These are phyloP conservation scores for Wilhelminamyces savonicus DNA, from an alignment of 805 yeast species.

Conservation along the genomic window DNA sequence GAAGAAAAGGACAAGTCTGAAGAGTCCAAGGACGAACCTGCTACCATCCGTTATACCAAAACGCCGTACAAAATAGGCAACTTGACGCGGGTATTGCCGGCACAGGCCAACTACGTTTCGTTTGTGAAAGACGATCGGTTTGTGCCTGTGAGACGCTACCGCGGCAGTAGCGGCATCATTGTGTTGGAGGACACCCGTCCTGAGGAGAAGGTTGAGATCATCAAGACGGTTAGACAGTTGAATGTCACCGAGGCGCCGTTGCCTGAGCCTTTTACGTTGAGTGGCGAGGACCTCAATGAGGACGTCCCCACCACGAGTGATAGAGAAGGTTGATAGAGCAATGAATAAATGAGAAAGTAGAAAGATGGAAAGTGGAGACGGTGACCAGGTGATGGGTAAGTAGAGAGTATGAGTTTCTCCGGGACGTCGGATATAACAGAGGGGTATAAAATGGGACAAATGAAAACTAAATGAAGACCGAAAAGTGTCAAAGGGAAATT, in stretches of 20 bases:
- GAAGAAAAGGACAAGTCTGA: slow-evolving; percentile 19
- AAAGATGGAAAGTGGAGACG: no score
- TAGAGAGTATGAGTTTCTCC: no score
- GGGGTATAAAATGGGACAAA: no score
- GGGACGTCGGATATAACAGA: no score
- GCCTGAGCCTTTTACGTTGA: slow-evolving; percentile 64
- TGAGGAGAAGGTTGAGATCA: slow-evolving; percentile 53
- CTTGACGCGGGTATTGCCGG: slow-evolving; percentile 83
- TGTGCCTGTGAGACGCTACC: slow-evolving; percentile 74
- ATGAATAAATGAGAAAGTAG: no score
- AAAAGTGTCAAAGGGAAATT: no score
- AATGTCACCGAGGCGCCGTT: slow-evolving; percentile 68
- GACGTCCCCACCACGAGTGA: no score
- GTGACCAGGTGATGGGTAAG: no score
- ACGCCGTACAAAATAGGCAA: slow-evolving; percentile 69
- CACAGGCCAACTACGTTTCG: slow-evolving; percentile 77
- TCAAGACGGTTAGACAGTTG: slow-evolving; percentile 80
- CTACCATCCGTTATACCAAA: slow-evolving; percentile 48
- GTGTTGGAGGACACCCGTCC: slow-evolving; percentile 62
- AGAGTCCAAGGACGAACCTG: slow-evolving; percentile 22
- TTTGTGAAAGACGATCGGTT: slow-evolving; percentile 72
- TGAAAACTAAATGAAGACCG: no score
- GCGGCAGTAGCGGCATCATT: slow-evolving; percentile 63
- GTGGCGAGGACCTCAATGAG: slow-evolving; percentile 47
- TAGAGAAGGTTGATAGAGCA: no score